Evolutionary conservation across 2,329 filamentous ascomycete genomes (phyloP).

Genomic region (Zalaria obscura): DNA sequence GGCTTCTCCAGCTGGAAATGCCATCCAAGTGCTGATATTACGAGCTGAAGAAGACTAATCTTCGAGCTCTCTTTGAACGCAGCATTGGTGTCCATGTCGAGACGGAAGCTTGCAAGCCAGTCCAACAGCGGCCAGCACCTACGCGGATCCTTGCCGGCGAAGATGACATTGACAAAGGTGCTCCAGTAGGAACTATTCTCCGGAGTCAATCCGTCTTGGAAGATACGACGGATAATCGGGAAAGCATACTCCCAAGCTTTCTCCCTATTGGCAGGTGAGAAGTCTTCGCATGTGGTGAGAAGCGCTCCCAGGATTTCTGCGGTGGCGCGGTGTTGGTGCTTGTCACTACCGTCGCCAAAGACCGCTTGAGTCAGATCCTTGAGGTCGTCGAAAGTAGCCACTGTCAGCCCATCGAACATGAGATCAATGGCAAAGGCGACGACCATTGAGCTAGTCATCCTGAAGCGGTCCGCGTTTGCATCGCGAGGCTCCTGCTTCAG

Average conservation of each 20-base stretch:
- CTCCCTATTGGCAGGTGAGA: slow-evolving; percentile 57
- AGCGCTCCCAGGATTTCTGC: slow-evolving; percentile 84
- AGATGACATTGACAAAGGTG: slow-evolving; percentile 76
- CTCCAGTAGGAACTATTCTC: slow-evolving; percentile 94
- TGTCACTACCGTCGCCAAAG: slow-evolving; percentile 87
- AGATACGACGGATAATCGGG: slow-evolving; percentile 71
- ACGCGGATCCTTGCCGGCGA: slow-evolving; percentile 81
- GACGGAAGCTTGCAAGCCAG: slow-evolving; percentile 66
- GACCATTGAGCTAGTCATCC: slow-evolving; percentile 75
- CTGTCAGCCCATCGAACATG: slow-evolving; percentile 65
- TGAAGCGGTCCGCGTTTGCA: slow-evolving; percentile 66
- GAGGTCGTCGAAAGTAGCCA: slow-evolving; percentile 73
- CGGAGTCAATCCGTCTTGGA: slow-evolving; percentile 83
- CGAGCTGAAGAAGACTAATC: slow-evolving; percentile 77
- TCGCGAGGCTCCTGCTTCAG: slow-evolving; percentile 94
- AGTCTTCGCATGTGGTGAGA: slow-evolving; percentile 66
- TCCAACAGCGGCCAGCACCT: slow-evolving; percentile 76
- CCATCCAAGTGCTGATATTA: slow-evolving; percentile 82
- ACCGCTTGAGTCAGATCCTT: slow-evolving; percentile 63
- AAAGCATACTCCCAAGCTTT: slow-evolving; percentile 81
- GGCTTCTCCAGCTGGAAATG: slow-evolving; percentile 86
- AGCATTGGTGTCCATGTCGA: slow-evolving; percentile 91
- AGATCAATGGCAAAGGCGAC: slow-evolving; percentile 84
- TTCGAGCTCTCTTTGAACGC: slow-evolving; percentile 99
- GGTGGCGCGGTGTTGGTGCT: slow-evolving; percentile 93